A percentile compares a stretch with the other conserved stretches of the same genome.
Conservation (phyloP, 2,329 filamentous ascomycete species). For the Fusarium nelsonii region DNA sequence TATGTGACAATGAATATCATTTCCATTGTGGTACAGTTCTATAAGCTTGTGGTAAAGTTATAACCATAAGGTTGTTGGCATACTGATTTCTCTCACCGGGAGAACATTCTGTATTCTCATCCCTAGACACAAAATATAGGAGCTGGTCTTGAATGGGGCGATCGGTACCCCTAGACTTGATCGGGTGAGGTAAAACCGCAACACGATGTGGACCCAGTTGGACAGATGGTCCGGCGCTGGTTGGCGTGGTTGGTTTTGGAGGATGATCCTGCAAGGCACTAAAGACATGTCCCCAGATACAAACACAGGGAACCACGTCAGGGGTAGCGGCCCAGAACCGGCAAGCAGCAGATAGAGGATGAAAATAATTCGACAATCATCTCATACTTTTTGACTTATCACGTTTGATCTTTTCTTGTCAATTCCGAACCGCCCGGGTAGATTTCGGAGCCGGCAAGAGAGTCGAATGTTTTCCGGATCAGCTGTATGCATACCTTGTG, state of each 20-base stretch:
- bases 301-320: constrained; percentile 39
- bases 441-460: constrained; percentile 31
- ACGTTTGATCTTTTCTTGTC: constrained; percentile 31
- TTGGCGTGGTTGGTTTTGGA: constrained; percentile 45
- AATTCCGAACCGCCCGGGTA: constrained; percentile 6
- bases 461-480: constrained; percentile 5
- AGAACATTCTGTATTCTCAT: background rate
- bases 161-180: constrained; percentile 41
- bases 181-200: constrained; percentile 46
- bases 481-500: constrained; percentile 9
- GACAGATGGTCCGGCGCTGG: constrained; percentile 31
- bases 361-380: constrained; percentile 20
- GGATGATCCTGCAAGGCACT: constrained; percentile 46
- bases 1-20: background rate
- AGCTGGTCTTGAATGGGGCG: constrained; percentile 31
- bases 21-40: too few relatives aligned
- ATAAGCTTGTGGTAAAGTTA: background rate
- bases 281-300: constrained; percentile 24
- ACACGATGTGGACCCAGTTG: constrained; percentile 36
- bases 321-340: constrained; percentile 39
- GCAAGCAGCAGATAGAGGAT: constrained; percentile 13
- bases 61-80: background rate
- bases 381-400: constrained; percentile 6
- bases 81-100: background rate
- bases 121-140: constrained; percentile 14